Evolutionary conservation across 495 filamentous ascomycete genomes (phyloP).

Genomic region (Aspergillus avenaceus): DNA sequence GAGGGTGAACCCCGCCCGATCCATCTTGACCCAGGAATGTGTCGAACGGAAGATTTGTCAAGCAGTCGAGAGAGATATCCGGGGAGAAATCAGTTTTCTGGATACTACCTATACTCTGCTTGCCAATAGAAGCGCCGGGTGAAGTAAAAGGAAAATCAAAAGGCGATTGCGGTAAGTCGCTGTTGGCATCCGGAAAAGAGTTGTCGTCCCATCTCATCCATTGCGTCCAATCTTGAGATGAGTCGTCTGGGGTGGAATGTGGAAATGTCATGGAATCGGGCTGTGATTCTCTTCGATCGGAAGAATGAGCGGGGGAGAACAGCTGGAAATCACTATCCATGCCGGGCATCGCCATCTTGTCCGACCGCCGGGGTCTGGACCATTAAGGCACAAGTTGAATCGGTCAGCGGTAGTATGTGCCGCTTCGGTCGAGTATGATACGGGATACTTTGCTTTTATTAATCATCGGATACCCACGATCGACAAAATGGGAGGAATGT

Average conservation of each 20-base stretch:
- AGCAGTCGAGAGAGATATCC: constrained; percentile 30
- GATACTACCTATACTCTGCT: constrained; percentile 20
- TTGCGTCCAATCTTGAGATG: constrained; percentile 44
- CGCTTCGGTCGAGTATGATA: not conserved
- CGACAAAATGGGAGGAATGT: not conserved
- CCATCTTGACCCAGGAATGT: constrained; percentile 9
- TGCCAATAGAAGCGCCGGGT: constrained; percentile 23
- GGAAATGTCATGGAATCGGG: constrained; percentile 12
- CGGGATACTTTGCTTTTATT: not conserved
- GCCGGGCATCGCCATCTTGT: constrained; percentile 21
- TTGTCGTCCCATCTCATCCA: constrained; percentile 52
- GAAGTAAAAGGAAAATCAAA: constrained; percentile 28
- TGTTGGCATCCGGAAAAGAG: constrained; percentile 21
- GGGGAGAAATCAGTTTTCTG: constrained; percentile 27
- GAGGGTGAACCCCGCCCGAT: constrained; percentile 8
- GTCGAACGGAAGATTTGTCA: constrained; percentile 26
- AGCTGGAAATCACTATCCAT: constrained; percentile 42
- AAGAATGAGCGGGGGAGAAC: constrained; percentile 28
- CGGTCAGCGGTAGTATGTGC: not conserved
- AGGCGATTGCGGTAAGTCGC: constrained; percentile 20
- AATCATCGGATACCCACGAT: not conserved
- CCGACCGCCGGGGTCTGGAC: constrained; percentile 15
- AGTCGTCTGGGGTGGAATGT: constrained; percentile 21
- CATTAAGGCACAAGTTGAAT: constrained; percentile 8
- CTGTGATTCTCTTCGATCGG: constrained; percentile 21